A percentile compares a stretch with the other conserved stretches of the same genome.
Evolutionary conservation across 2,329 filamentous ascomycete species (phyloP).

Genomic region (Daldinia sp.): DNA sequence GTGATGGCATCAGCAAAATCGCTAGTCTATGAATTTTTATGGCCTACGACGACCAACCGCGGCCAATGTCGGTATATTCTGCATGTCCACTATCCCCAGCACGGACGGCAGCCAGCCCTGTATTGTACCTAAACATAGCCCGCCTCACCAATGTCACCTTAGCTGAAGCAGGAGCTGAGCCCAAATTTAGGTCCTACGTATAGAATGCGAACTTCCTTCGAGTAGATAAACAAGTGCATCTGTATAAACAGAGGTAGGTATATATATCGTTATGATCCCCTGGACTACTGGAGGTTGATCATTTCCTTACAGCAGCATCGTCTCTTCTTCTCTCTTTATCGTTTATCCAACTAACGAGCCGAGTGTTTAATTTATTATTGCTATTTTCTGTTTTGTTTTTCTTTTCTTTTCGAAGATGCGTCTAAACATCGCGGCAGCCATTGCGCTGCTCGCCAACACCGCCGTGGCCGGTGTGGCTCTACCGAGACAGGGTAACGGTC

Average conservation of each 20-base stretch:
- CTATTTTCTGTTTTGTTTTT: no score
- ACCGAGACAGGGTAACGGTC: conserved; percentile 19
- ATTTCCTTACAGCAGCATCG: conserved; percentile 13
- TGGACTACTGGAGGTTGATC: conserved; percentile 9
- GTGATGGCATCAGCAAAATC: conserved; percentile 11
- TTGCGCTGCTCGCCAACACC: conserved; percentile 29
- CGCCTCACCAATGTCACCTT: conserved; percentile 9
- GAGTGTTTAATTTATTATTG: background rate
- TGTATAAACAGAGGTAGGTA: conserved; percentile 14
- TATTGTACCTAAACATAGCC: conserved; percentile 15
- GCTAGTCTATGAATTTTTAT: background rate
- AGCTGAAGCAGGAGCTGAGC: conserved; percentile 20
- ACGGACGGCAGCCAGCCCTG: conserved; percentile 12
- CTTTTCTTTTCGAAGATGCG: conserved; percentile 30
- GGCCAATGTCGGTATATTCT: background rate
- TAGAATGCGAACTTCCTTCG: background rate
- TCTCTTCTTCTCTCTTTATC: background rate
- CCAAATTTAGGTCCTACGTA: conserved; percentile 15
- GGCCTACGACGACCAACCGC: no score
- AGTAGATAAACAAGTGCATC: conserved; percentile 1
- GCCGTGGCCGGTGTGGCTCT: conserved; percentile 17
- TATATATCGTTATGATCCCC: background rate
- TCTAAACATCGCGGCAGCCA: conserved; percentile 23
- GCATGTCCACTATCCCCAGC: background rate
- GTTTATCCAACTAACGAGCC: background rate